Base-by-base conservation (phyloP, 2,329 filamentous ascomycete species). In the Apiospora marii region DNA sequence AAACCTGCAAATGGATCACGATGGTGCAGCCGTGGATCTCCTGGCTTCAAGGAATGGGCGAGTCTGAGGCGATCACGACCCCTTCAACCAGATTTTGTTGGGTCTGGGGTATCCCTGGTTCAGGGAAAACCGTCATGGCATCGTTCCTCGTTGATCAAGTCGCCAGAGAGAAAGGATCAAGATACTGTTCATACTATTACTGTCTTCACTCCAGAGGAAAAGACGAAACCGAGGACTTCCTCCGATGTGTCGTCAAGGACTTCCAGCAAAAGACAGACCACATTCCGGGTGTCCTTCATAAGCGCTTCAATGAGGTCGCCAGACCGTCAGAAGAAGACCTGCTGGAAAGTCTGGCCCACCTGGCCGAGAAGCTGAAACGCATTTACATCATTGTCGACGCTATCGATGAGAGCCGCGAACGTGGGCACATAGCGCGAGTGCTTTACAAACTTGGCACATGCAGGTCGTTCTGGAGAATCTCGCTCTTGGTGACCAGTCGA, bases 181-280 rank as follows among this genome's bases (percentile, higher is more conserved):
- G 48, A 5, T 74, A 77, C 0, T 76, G 58, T 70, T 74, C 75
- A n/a, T 82, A 80, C 68, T 82, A 81, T 46, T 82, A 82, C 64
- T 82, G 80, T 61, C 75, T 77, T 30, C 74, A 79, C 46, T 75
- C 77, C 30, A 76, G 78, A 22, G 67, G 74, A 10, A 76, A 76
- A 12, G 80, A 82, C 30, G 80, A 81, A 69, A 75, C 79, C 1
- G 27, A 71, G 0, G 73, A 78, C 1, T 75, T 81, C 5, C 75
- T 82, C 4, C 75, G 76, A 34, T 80, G 76, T 74, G 67, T 78
- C 4, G 24, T 81, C 16, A 70, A 68, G 16, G 75, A 79, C 37
- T 72, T 81, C 24, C 78, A 79, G 67, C 73, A 74, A 44, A 74
- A 77, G 27, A 70, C 74, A 4, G 72, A 51, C 0, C 78, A 41